phyloP scores from a whole-genome alignment of 208 protist genomes.

The Herpetomonas samuelpessoai region DNA sequence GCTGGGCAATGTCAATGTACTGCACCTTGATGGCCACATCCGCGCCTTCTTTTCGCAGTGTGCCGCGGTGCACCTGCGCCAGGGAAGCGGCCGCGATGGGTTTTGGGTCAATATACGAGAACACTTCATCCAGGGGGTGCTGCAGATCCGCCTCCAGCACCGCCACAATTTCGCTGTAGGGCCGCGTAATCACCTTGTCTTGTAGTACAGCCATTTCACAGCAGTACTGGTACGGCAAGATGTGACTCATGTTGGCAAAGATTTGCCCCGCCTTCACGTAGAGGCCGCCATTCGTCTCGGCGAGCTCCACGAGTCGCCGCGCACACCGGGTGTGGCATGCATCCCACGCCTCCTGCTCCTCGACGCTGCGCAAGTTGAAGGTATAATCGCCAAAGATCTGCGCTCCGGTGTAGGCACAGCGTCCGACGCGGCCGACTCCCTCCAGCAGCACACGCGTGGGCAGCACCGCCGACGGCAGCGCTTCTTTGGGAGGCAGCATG shows the following conservation, averaged over 20 bases:
- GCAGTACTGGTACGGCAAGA: conserved; percentile 91
- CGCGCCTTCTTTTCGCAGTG: conserved; percentile 40
- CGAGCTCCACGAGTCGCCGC: conserved; percentile 64
- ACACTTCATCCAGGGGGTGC: conserved; percentile 46
- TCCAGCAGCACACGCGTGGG: conserved; percentile 74
- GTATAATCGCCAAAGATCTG: conserved; percentile 74
- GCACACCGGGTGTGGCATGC: conserved; percentile 73
- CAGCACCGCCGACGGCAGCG: conserved; percentile 53
- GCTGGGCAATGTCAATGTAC: conserved; percentile 84
- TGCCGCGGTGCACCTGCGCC: conserved; percentile 87
- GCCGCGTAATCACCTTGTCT: conserved; percentile 69
- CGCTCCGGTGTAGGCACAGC: conserved; percentile 64
- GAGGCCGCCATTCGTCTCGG: conserved; percentile 88
- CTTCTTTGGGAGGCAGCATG: conserved; percentile 64
- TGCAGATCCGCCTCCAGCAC: conserved; percentile 73
- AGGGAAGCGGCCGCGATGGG: conserved; percentile 89
- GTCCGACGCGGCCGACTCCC: conserved; percentile 69
- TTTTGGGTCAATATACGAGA: conserved; percentile 53
- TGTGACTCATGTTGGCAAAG: conserved; percentile 92
- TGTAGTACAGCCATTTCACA: conserved; percentile 76
- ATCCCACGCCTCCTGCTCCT: conserved; percentile 68
- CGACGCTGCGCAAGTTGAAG: conserved; percentile 43
- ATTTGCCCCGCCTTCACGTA: conserved; percentile 96
- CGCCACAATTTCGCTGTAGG: conserved; percentile 73
- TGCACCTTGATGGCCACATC: conserved; percentile 96